These are phyloP conservation scores for Triticum dicoccoides DNA, from an alignment of 176 grass and related monocot genomes.

Conservation along the genomic window DNA sequence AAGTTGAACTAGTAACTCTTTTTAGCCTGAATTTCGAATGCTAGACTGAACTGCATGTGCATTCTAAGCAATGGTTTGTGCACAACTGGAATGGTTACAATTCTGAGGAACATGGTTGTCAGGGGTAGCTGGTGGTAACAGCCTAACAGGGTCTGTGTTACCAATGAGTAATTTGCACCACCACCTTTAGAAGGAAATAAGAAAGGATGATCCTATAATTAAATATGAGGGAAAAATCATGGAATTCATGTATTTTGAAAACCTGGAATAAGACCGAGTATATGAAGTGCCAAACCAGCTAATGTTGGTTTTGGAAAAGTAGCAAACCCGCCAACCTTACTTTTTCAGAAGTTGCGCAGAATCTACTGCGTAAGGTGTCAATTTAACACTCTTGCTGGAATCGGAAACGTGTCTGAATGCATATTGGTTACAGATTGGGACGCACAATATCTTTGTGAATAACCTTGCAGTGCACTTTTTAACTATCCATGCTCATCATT, in stretches of 20 bases:
- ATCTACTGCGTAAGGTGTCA: constrained; percentile 30
- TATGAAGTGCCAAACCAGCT: too few relatives aligned
- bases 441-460: neutral
- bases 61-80: neutral
- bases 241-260: too few relatives aligned
- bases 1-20: neutral
- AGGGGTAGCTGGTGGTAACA: neutral
- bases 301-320: too few relatives aligned
- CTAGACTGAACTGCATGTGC: neutral
- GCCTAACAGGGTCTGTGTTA: neutral
- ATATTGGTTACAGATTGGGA: neutral
- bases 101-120: constrained; percentile 23
- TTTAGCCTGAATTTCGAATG: neutral
- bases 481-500: neutral
- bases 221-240: too few relatives aligned
- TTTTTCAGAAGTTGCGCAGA: neutral
- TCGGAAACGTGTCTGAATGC: neutral
- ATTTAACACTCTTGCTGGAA: neutral
- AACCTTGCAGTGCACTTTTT: neutral
- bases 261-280: too few relatives aligned
- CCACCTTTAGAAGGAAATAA: constrained; percentile 33
- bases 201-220: neutral
- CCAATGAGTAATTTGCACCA: constrained; percentile 3
- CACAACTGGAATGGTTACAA: neutral
- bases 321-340: too few relatives aligned